phyloP scores from a whole-genome alignment of 495 filamentous ascomycete genomes.

The Talaromyces nanjingensis region DNA sequence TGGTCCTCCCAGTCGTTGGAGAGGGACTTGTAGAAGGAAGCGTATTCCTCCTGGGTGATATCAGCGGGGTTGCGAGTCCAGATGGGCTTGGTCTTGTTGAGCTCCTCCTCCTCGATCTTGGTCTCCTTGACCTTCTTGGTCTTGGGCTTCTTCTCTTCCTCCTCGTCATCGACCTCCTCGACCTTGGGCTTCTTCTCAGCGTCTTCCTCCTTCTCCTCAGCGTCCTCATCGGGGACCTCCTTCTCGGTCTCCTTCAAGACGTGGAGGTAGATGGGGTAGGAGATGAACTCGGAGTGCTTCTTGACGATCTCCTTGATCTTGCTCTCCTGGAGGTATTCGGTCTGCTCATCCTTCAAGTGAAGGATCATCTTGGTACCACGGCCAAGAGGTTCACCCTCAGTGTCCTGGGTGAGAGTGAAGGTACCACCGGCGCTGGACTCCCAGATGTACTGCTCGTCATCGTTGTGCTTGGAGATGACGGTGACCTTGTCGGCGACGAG shows the following conservation, averaged over 20 bases:
- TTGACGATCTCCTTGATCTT: conserved; percentile 99
- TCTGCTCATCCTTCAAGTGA: conserved; percentile 98
- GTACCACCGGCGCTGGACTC: conserved; percentile 96
- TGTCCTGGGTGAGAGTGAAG: conserved; percentile 88
- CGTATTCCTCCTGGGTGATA: conserved; percentile 96
- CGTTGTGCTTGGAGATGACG: conserved; percentile 96
- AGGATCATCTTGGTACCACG: conserved; percentile 98
- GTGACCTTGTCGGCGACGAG: conserved; percentile 95
- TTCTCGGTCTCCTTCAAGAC: conserved; percentile 98
- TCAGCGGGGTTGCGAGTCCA: conserved; percentile 98
- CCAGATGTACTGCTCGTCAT: conserved; percentile 99
- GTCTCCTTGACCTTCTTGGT: conserved; percentile 99
- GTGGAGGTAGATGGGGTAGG: conserved; percentile 99
- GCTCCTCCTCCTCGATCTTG: conserved; percentile 97
- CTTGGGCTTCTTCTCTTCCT: conserved; percentile 86
- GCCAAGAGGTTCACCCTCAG: conserved; percentile 80
- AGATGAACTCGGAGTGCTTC: conserved; percentile 99
- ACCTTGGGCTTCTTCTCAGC: conserved; percentile 85
- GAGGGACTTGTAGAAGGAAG: conserved; percentile 98
- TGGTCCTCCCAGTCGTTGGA: conserved; percentile 99
- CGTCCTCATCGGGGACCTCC: conserved; percentile 96
- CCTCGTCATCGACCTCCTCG: conserved; percentile 66
- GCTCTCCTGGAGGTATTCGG: conserved; percentile 95
- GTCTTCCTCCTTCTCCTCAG: conserved; percentile 63
- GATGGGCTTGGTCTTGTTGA: conserved; percentile 99